Evolutionary conservation across 2,329 filamentous ascomycete species (phyloP), one percentile per base, ranked within the genome.

Genomic region (Gremmenia infestans): DNA sequence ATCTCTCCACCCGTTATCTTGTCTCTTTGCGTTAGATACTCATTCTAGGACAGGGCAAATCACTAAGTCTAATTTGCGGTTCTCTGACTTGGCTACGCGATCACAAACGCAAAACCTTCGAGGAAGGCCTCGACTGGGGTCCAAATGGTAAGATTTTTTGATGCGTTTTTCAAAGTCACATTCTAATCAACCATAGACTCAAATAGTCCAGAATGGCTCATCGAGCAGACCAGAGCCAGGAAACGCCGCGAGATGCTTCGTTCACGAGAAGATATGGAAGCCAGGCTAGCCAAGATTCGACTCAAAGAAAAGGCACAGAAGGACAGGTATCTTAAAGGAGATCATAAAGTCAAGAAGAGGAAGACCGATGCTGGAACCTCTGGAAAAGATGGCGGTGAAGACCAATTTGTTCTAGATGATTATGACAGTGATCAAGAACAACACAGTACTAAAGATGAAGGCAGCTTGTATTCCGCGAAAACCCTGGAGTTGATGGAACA

Each of bases 71-170:
- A 51, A 88, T 89, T 56, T 90, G 87, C 70, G 84, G 81, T 48
- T 82, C 86, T 17, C 68, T 89, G 63, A 89, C 86, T 2, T 90
- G 87, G 87, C 74, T 89, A 12, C 81, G 86, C 57, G 81, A 88
- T 55, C 78, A 87, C 66, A 87, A 88, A 73, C 54, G 67, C 70
- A 59, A 68, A 71, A 71, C 61, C 66, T 75, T 68, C 48, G 63
- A 65, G 36, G 61, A 69, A 45, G 63, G 61, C 9, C 53, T 70
- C 3, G 59, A 64, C 49, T 63, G 63, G 57, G 51, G 45, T 51
- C 54, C 56, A 48, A 53, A 64, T 53, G 60, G 65, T 62, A 48
- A n/a, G 46, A 12, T 46, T 36, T 39, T 12, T 32, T 50, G 58
- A 15, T 28, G 19, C 17, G 4, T 11, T 46, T 32, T n/a, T 56